Base-by-base conservation (phyloP, 1,139 yeast species). In the Kodamaea plutei region DNA sequence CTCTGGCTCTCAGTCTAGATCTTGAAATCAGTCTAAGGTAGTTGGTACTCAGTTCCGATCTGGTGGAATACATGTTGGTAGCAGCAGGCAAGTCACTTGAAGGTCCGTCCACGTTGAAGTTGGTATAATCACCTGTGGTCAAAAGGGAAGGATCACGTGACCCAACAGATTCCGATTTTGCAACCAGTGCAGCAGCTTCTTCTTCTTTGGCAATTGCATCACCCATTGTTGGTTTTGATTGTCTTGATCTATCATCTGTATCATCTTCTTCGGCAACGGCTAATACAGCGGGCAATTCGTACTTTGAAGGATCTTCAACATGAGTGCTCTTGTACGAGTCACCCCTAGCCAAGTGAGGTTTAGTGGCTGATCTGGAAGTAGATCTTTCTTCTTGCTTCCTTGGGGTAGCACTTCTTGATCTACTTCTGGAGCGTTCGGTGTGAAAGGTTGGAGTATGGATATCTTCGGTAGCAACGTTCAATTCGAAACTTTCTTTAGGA, bases 301-400 rank as follows among this genome's bases (percentile, higher is more conserved):
- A 68, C 37, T 58, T 55, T 10, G 61, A 43, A 19, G 73, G 73
- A 28, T 62, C 63, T 10, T 58, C 66, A 15, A 42, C 48, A 33
- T 60, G 62, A 20, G 68, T 61, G 46, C 68, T 69, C 45, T 75
- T 77, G 49, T 76, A 77, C 2, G 82, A 73, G 43, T 77, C 84
- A 27, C 84, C 84, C 39, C 80, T 64, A 6, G 84, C 84, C 48
- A 78, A 63, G 50, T 77, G 82, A 3, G 83, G 80, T 42, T 54
- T 62, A 4, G 66, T 47, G 21, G 63, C 49, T 3, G 69, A 56
- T 32, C 58, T 45, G 4, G 61, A 55, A 8, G 30, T 23, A 6
- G 40, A 45, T 39, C 36, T 33, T 18, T 25, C 39, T 28, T 31
- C 39, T 11, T 44, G 32, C 38, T 56, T 33, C n/a, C 30, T 20